These are phyloP conservation scores for Psidium guajava DNA, from an alignment of 345 rosid genomes.

Conservation along the genomic window DNA sequence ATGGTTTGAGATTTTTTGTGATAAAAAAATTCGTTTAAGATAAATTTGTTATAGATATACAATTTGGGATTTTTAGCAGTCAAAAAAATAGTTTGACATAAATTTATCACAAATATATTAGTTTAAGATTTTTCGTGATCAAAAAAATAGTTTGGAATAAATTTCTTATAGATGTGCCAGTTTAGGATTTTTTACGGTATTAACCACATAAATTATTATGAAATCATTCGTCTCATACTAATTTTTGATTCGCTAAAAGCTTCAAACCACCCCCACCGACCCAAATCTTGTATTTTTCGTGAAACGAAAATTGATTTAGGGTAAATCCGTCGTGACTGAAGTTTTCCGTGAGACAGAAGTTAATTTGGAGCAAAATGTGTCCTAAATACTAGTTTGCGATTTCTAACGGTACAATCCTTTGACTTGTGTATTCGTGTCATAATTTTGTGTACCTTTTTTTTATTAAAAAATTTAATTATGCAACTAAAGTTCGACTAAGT, in stretches of 20 bases:
- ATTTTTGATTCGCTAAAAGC: not conserved
- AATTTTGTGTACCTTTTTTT: not conserved
- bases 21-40: no score
- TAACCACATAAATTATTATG: no score
- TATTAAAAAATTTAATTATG: not conserved
- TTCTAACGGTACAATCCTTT: accelerated
- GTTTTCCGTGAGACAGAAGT: not conserved
- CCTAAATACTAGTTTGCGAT: accelerated
- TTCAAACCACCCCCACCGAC: not conserved
- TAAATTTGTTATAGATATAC: no score
- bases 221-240: not conserved
- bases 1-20: no score
- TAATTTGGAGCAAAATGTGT: no score
- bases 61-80: no score
- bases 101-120: no score
- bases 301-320: not conserved
- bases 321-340: not conserved
- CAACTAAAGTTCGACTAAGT: not conserved
- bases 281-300: not conserved
- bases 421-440: not conserved
- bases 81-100: no score
- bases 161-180: no score
- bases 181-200: no score
- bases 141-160: no score
- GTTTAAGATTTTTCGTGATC: no score